Evolutionary conservation across 2,329 filamentous ascomycete species (phyloP).

Genomic region (Calonectria pteridis): DNA sequence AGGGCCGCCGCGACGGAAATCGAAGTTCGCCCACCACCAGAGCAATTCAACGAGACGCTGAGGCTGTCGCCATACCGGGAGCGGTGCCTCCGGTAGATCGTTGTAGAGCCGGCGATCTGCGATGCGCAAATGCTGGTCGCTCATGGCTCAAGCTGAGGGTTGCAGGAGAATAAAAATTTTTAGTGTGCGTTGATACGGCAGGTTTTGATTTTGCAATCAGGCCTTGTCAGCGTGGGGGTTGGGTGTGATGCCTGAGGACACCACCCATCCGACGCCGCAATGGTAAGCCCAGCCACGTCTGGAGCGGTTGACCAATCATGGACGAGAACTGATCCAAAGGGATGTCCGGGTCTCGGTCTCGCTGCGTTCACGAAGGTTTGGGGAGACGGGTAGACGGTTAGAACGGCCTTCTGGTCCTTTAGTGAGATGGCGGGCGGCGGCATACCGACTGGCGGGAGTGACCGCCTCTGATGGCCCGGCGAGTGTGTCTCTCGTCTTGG

Average conservation of each 20-base stretch:
- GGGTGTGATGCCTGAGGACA: conserved; percentile 26
- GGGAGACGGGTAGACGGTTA: neutral
- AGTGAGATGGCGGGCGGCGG: neutral
- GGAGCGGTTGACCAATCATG: conserved; percentile 6
- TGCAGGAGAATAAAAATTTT: conserved; percentile 38
- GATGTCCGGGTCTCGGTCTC: neutral
- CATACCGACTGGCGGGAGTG: neutral
- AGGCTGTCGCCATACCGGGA: neutral
- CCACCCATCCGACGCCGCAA: conserved; percentile 28
- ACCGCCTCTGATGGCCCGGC: neutral
- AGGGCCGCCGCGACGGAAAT: neutral
- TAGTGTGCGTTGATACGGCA: conserved; percentile 37
- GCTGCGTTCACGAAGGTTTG: neutral
- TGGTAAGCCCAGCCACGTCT: conserved; percentile 16
- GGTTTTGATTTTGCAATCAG: conserved; percentile 47
- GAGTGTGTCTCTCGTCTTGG: neutral
- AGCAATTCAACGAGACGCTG: neutral
- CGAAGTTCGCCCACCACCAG: neutral
- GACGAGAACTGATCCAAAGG: neutral
- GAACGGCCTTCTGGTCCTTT: conserved; percentile 7
- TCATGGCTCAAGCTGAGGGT: conserved; percentile 40
- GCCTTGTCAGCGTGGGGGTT: conserved; percentile 46
- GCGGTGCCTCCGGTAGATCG: conserved; percentile 22
- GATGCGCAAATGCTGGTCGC: conserved; percentile 19
- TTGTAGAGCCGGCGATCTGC: conserved; percentile 35